Evolutionary conservation across 192 early-diverging fungal species (phyloP).

Genomic region (Kickxella alabastrina): DNA sequence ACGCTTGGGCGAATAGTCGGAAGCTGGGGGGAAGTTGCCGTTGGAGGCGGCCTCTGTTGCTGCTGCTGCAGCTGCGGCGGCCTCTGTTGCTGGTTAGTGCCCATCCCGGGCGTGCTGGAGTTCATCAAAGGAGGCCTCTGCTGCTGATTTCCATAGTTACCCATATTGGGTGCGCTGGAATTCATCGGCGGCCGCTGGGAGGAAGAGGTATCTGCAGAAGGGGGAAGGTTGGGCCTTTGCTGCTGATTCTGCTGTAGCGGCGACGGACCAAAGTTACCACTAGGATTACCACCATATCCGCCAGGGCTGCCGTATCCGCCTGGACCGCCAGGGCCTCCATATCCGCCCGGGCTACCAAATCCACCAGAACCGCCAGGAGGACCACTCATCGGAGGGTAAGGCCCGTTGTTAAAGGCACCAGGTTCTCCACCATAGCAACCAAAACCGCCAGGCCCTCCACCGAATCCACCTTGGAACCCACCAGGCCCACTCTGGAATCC

Average conservation of each 20-base stretch:
- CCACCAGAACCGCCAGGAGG: constrained; percentile 6
- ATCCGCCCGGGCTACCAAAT: constrained; percentile 13
- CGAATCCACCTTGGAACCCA: background rate
- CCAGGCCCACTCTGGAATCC: background rate
- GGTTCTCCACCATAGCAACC: background rate
- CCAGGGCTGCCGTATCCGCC: constrained; percentile 14
- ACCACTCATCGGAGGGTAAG: background rate
- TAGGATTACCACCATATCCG: background rate
- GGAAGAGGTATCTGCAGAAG: too few species aligned
- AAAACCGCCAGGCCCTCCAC: background rate
- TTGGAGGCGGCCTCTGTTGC: too few species aligned
- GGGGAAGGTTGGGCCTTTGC: constrained; percentile 4
- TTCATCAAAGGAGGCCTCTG: constrained; percentile 3
- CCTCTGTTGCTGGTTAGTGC: constrained; percentile 5
- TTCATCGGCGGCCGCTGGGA: too few species aligned
- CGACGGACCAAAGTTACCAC: constrained; percentile 8
- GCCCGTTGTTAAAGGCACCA: constrained; percentile 3
- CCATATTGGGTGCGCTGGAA: too few species aligned
- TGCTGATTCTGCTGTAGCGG: constrained; percentile 3
- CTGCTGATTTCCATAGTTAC: too few species aligned
- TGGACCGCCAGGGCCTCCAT: constrained; percentile 1
- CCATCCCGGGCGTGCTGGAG: constrained; percentile 11
- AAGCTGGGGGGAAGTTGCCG: too few species aligned
- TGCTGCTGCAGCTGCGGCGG: background rate
- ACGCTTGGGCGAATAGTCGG: too few species aligned